Evolutionary conservation across 2,329 filamentous ascomycete genomes (phyloP), one percentile per base, ranked within the genome.

Genomic region (Cladosporium sp.): DNA sequence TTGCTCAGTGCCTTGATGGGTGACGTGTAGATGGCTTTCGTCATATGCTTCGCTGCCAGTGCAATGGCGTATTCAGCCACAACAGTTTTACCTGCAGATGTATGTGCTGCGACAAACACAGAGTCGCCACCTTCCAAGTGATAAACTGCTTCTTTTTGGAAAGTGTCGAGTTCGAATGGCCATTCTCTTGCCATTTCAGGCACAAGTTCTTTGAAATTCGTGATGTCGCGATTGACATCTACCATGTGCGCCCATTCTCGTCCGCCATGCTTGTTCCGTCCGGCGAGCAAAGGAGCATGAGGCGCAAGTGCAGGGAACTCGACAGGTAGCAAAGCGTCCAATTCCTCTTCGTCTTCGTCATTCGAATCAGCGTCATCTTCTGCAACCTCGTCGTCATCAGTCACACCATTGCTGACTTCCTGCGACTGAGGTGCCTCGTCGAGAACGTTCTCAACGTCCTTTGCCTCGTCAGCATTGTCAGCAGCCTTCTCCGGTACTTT

Each of bases 191-290:
- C 94, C 92, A 97, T 97, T 61, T 97, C 90, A 0, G 94, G 94
- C 7, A 99, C 92, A 38, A 99, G 80, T 61, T 97, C 93, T 60
- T 83, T 81, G 74, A 99, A 97, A 70, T 97, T 97, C n/a, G 89
- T 82, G 68, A 97, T 95, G 55, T 93, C 90, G 60, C 91, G 85
- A 68, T 93, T 92, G 66, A 97, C 88, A 72, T 99, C 93, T 1
- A 99, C 93, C 86, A 99, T 96, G 75, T 99, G 94, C 54, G 94
- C 94, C 93, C 94, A 99, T 76, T 97, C 91, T 67, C 84, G 88
- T 6, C 89, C 89, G 39, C 85, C 85, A 68, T 88, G 89, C 69
- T 87, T 89, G 61, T 86, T 80, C 61, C 86, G 84, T 8, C 89
- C 87, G 54, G 88, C 79, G 19, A 88, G 83, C 30, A 97, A 83